phyloP scores from a whole-genome alignment of 2,329 filamentous ascomycete species.

The Thielaviopsis ethacetica region DNA sequence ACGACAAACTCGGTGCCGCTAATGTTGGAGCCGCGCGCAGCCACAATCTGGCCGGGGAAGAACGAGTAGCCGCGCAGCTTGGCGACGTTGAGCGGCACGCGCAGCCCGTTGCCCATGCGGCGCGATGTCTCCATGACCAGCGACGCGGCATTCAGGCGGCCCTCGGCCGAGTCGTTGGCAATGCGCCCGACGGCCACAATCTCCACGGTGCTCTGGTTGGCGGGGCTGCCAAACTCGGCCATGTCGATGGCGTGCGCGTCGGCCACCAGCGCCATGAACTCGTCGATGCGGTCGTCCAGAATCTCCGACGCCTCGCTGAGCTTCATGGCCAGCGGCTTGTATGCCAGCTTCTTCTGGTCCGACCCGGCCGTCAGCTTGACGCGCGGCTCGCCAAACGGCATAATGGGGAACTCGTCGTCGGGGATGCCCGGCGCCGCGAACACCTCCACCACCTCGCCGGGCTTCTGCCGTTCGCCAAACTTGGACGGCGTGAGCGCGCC shows the following conservation, averaged over 20 bases:
- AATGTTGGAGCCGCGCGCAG: conserved; percentile 70
- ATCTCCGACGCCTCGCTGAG: conserved; percentile 83
- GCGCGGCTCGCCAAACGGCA: conserved; percentile 57
- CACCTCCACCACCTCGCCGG: conserved; percentile 68
- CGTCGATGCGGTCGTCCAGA: conserved; percentile 87
- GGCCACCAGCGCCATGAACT: conserved; percentile 60
- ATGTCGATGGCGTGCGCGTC: conserved; percentile 62
- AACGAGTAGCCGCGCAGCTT: conserved; percentile 56
- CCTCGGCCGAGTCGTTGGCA: conserved; percentile 72
- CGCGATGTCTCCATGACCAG: conserved; percentile 79
- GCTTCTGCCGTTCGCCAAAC: conserved; percentile 62
- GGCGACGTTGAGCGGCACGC: conserved; percentile 65
- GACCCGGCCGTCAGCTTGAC: conserved; percentile 75
- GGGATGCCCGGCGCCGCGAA: conserved; percentile 48
- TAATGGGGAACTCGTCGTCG: conserved; percentile 50
- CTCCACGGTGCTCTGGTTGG: conserved; percentile 67
- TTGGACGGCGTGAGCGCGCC: conserved; percentile 28
- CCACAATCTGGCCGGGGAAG: conserved; percentile 90
- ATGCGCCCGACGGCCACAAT: conserved; percentile 85
- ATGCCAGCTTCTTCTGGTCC: conserved; percentile 77
- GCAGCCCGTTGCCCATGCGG: conserved; percentile 62
- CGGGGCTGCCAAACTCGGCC: conserved; percentile 71
- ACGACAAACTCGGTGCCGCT: conserved; percentile 73
- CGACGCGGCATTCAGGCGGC: conserved; percentile 70
- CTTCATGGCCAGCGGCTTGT: conserved; percentile 91